Evolutionary conservation across 805 yeast genomes (phyloP).

Genomic region (Starmerella vaccinii): DNA sequence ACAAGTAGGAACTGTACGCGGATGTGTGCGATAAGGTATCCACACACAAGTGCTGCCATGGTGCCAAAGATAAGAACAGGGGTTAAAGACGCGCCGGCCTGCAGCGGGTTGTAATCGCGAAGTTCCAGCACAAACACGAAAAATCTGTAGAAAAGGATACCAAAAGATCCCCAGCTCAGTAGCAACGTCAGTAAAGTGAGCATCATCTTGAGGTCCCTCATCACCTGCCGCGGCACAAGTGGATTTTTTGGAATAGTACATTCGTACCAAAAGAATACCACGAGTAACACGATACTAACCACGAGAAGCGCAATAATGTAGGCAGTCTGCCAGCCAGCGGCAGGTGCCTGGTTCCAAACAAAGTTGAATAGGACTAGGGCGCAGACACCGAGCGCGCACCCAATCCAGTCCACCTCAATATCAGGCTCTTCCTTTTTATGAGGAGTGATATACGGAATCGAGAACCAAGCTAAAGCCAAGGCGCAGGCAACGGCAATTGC

Average conservation of each 20-base stretch:
- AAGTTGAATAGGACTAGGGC: constrained; percentile 58
- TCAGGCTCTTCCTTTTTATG: constrained; percentile 8
- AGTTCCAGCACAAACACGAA: constrained; percentile 45
- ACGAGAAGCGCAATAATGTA: constrained; percentile 51
- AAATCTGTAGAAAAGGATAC: constrained; percentile 57
- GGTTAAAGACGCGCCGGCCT: constrained; percentile 38
- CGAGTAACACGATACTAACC: constrained; percentile 46
- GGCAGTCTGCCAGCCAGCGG: constrained; percentile 53
- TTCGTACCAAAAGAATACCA: constrained; percentile 19
- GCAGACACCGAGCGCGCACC: constrained; percentile 46
- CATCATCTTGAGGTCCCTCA: constrained; percentile 32
- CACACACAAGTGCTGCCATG: constrained; percentile 47
- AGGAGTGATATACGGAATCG: constrained; percentile 21
- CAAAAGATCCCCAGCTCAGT: constrained; percentile 74
- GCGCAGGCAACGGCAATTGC: constrained; percentile 28
- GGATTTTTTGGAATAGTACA: constrained; percentile 58
- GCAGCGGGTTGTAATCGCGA: constrained; percentile 39
- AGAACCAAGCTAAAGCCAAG: constrained; percentile 13
- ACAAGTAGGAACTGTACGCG: constrained; percentile 44
- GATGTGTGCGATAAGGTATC: constrained; percentile 38
- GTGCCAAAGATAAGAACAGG: constrained; percentile 46
- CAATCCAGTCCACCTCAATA: constrained; percentile 43
- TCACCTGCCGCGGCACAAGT: constrained; percentile 32
- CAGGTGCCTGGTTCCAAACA: constrained; percentile 67
- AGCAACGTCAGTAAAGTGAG: constrained; percentile 42